Evolutionary conservation across 257 asterid species (phyloP).

Genomic region (Forsythia suspensa): DNA sequence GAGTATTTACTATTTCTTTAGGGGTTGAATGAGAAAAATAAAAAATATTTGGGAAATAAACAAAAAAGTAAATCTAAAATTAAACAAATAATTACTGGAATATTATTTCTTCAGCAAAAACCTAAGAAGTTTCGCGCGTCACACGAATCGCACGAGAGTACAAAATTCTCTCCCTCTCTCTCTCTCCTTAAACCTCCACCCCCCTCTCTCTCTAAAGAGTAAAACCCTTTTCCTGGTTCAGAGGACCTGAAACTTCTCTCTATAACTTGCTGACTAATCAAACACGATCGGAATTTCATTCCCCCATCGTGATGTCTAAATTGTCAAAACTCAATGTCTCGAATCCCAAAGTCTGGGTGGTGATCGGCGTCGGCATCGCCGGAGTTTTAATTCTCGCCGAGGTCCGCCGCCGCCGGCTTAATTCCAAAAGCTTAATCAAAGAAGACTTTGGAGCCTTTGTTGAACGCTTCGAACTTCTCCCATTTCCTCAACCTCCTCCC

Average conservation of each 20-base stretch:
- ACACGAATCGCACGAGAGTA: neutral
- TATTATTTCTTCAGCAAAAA: neutral
- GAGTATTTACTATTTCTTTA: too few relatives aligned
- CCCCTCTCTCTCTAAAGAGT: constrained; percentile 7
- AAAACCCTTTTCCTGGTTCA: constrained; percentile 26
- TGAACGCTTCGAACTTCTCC: constrained; percentile 66
- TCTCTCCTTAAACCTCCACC: constrained; percentile 37
- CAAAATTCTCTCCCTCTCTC: neutral
- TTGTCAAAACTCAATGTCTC: constrained; percentile 65
- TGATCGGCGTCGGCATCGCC: constrained; percentile 83
- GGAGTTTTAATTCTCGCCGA: constrained; percentile 86
- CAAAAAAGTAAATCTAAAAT: neutral
- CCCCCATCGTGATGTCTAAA: constrained; percentile 43
- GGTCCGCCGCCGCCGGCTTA: constrained; percentile 73
- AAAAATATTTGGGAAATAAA: neutral
- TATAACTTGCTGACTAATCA: constrained; percentile 33
- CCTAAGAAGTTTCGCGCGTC: neutral
- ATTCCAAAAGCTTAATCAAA: constrained; percentile 37
- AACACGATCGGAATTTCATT: neutral
- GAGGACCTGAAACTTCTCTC: neutral
- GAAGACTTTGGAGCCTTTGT: constrained; percentile 87
- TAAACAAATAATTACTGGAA: neutral
- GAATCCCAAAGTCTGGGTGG: constrained; percentile 72
- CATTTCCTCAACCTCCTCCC: constrained; percentile 92
- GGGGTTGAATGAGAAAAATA: too few relatives aligned